Percentiles rank a stretch among this genome's conserved stretches.
Evolutionary conservation across 2,329 filamentous ascomycete genomes (phyloP).

Genomic region (Colletotrichum eremochloae): DNA sequence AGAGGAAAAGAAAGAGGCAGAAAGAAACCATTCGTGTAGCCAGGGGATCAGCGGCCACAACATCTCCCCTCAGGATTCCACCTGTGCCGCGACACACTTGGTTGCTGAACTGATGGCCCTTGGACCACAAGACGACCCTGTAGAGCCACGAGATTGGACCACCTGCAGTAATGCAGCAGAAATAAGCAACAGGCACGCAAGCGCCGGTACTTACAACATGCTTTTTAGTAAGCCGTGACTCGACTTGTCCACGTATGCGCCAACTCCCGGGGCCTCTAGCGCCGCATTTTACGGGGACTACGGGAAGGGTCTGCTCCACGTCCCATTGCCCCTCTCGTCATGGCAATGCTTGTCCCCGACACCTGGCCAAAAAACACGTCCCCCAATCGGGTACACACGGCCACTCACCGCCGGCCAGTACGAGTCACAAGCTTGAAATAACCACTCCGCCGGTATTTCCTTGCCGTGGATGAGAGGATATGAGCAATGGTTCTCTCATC

Average conservation of each 20-base stretch:
- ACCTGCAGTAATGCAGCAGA: neutral
- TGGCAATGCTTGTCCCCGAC: conserved; percentile 26
- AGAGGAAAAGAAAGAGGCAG: neutral
- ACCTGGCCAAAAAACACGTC: conserved; percentile 26
- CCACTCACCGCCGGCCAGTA: conserved; percentile 16
- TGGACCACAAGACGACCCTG: neutral
- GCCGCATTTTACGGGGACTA: conserved; percentile 17
- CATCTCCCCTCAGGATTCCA: conserved; percentile 12
- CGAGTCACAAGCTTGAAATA: conserved; percentile 31
- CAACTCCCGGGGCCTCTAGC: neutral
- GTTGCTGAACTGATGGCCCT: conserved; percentile 11
- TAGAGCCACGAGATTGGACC: neutral
- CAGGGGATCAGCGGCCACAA: conserved; percentile 3
- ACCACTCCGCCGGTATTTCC: conserved; percentile 8
- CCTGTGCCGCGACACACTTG: conserved; percentile 2
- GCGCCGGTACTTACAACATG: neutral
- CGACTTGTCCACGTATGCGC: conserved; percentile 11
- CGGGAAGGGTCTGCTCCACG: conserved; percentile 25
- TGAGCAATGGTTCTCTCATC: conserved; percentile 17
- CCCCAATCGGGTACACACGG: neutral
- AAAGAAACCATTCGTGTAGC: conserved; percentile 10
- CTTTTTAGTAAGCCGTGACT: neutral
- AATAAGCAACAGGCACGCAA: neutral
- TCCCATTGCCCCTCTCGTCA: conserved; percentile 16
- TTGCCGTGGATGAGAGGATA: conserved; percentile 5